These are phyloP conservation scores for Acrocalymma vagum DNA, from an alignment of 2,329 filamentous ascomycete genomes.

Conservation along the genomic window DNA sequence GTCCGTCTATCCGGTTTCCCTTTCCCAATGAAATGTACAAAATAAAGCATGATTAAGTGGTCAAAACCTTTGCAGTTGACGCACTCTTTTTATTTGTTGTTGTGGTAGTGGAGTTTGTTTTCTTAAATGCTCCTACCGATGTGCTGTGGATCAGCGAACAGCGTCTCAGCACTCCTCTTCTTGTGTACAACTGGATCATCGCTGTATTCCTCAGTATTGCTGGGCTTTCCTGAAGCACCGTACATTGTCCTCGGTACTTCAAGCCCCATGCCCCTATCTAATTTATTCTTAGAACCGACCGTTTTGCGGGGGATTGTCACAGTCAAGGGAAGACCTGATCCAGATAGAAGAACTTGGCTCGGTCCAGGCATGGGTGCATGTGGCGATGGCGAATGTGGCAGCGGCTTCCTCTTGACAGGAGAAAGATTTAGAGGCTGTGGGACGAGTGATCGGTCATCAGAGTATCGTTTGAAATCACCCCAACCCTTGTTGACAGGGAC, in stretches of 20 bases:
- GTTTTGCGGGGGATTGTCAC: constrained; percentile 29
- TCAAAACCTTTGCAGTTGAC: no score
- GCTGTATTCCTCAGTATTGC: constrained; percentile 15
- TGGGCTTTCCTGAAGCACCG: constrained; percentile 13
- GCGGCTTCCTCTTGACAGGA: constrained; percentile 23
- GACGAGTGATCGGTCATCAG: constrained; percentile 5
- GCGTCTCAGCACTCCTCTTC: constrained; percentile 28
- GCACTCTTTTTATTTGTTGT: no score
- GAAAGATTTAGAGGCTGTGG: constrained; percentile 15
- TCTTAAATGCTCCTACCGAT: constrained; percentile 23
- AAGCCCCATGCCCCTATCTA: constrained; percentile 21
- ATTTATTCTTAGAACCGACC: no score
- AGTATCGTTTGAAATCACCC: constrained; percentile 37
- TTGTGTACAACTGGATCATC: constrained; percentile 20
- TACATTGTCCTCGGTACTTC: constrained; percentile 25
- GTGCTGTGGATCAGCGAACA: constrained; percentile 28
- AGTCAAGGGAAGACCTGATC: constrained; percentile 26
- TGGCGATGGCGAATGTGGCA: constrained; percentile 20
- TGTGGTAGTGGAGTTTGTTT: no score
- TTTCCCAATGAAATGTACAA: no score
- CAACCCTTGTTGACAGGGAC: constrained; percentile 31
- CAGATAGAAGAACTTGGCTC: constrained; percentile 24
- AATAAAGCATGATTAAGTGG: no score
- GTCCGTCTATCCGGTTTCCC: no score
- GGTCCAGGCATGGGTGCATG: constrained; percentile 27